phyloP scores from a whole-genome alignment of 192 early-diverging fungal genomes.

The Umbelopsis vinacea region DNA sequence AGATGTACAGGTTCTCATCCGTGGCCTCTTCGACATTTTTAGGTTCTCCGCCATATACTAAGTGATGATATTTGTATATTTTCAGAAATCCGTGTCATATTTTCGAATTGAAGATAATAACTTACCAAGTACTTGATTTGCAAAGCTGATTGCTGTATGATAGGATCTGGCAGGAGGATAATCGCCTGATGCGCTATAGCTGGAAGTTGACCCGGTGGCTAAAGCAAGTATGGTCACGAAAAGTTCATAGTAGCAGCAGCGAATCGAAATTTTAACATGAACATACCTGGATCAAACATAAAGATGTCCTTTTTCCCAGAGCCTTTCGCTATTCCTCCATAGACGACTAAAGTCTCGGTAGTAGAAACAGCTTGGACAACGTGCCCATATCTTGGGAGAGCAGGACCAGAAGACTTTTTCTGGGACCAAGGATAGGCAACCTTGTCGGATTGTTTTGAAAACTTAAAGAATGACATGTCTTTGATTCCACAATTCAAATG shows the following conservation, averaged over 20 bases:
- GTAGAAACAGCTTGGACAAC: constrained; percentile 19
- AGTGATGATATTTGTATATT: neutral
- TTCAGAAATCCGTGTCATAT: neutral
- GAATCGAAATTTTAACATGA: too few relatives aligned
- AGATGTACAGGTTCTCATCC: constrained; percentile 43
- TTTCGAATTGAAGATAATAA: neutral
- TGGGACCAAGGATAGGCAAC: constrained; percentile 39
- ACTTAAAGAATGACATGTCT: constrained; percentile 41
- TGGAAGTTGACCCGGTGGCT: constrained; percentile 12
- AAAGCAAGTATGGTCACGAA: neutral
- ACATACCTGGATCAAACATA: constrained; percentile 30
- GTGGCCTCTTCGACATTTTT: constrained; percentile 31
- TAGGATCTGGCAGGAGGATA: neutral
- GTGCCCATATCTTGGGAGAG: constrained; percentile 35
- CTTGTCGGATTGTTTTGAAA: constrained; percentile 35
- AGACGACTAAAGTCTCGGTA: constrained; percentile 21
- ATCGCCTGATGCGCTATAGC: neutral
- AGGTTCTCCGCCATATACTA: constrained; percentile 49
- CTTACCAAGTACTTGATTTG: constrained; percentile 13
- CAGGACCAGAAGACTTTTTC: constrained; percentile 25
- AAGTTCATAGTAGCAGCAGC: neutral
- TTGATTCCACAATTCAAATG: constrained; percentile 15
- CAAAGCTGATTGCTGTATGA: constrained; percentile 11
- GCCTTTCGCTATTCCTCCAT: constrained; percentile 32
- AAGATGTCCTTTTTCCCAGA: constrained; percentile 38